Evolutionary conservation across 192 early-diverging fungal genomes (phyloP), one percentile per base, ranked within the genome.

Genomic region (Chytriomyces sp.): DNA sequence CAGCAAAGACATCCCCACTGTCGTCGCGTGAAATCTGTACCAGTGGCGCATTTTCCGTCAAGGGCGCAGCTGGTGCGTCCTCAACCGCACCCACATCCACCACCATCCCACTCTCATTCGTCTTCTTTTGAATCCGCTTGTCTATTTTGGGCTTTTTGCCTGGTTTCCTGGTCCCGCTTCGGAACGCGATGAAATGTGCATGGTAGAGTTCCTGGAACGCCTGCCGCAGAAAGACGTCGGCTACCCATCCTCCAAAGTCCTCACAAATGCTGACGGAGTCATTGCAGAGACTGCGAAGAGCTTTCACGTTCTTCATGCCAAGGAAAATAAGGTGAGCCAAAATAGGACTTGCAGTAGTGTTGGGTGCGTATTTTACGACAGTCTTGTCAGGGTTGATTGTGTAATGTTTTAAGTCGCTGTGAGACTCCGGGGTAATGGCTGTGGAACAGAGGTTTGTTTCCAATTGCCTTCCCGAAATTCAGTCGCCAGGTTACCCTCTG

Each of bases 361-460:
- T 49, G 44, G 22, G 44, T 49, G 14, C 22, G 40, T 44, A 64
- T 25, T 38, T 25, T 17, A 64, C 28, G 22, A 64, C 26, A 22
- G 36, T 39, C 8, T 64, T 64, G n/a, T 39, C 28, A 25, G 62
- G 62, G 12, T 39, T n/a, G 62, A 64, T 19, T 12, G 28, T 44
- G 62, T 64, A 64, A 14, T 44, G 40, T 41, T 41, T 39, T 38
- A 64, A 41, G 40, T 64, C 62, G 8, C 17, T 25, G 39, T 64
- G 62, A 44, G 62, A 64, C 14, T 58, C 52, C 32, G 77, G 58
- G 0, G 82, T 75, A 17, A 78, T 33, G 1, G 82, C 82, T 55
- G 67, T 74, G 30, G 70, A 62, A 37, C 62, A 37, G 19, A 84
- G 70, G 40, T 66, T 84, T 39, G 64, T 76, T 70, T 84, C 80